Conservation (phyloP, 192 early-diverging fungal genomes). For the Rhizophagus sp. region DNA sequence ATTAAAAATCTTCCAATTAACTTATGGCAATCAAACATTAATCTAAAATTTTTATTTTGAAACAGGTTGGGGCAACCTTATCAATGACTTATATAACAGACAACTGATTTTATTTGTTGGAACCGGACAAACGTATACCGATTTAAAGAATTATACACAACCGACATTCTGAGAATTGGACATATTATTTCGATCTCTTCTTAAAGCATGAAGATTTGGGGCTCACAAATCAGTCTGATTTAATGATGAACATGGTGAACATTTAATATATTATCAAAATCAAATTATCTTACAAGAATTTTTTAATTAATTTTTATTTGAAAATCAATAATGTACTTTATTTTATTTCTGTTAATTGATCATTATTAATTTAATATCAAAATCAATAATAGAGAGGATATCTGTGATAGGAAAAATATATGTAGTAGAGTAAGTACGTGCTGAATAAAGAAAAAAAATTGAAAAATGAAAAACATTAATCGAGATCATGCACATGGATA, state of each 20-base stretch:
- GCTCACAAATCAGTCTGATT: neutral
- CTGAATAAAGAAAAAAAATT: too few relatives aligned
- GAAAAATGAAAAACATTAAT: too few relatives aligned
- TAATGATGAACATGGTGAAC: neutral
- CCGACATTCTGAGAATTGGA: constrained; percentile 57
- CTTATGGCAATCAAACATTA: neutral
- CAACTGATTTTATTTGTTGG: constrained; percentile 96
- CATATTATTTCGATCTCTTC: constrained; percentile 71
- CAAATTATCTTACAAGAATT: too few relatives aligned
- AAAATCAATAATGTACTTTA: too few relatives aligned
- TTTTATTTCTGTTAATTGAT: neutral
- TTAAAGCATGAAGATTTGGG: constrained; percentile 46
- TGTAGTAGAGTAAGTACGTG: too few relatives aligned
- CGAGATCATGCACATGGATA: too few relatives aligned
- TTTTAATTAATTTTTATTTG: too few relatives aligned
- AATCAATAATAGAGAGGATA: too few relatives aligned
- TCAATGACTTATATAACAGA: constrained; percentile 96
- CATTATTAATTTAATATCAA: too few relatives aligned
- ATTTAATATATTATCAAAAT: neutral
- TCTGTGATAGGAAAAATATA: too few relatives aligned
- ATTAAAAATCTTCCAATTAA: neutral
- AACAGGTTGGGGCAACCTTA: constrained; percentile 86
- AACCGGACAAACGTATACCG: constrained; percentile 96
- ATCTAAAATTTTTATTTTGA: neutral
- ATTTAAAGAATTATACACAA: constrained; percentile 64